phyloP scores from a whole-genome alignment of 1,284 basidiomycete genomes.

The Leucoagaricus sp. region DNA sequence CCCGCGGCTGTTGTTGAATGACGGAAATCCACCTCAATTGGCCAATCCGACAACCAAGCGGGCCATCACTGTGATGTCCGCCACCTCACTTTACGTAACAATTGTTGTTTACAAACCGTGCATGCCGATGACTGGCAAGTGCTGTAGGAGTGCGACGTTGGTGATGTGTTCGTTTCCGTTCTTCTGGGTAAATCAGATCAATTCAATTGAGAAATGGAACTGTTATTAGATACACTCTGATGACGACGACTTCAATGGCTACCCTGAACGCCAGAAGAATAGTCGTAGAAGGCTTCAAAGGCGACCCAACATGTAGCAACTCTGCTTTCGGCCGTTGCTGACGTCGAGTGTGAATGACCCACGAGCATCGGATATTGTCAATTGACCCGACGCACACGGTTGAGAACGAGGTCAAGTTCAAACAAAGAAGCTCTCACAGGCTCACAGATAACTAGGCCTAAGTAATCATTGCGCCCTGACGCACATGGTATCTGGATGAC shows the following conservation, averaged over 20 bases:
- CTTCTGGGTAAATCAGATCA: neutral
- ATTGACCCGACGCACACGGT: neutral
- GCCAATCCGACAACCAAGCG: neutral
- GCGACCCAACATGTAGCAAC: too few species aligned
- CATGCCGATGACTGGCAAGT: neutral
- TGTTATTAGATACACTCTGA: neutral
- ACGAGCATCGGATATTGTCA: neutral
- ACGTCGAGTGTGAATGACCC: neutral
- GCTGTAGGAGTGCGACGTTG: neutral
- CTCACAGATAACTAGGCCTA: neutral
- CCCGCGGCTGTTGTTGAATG: too few species aligned
- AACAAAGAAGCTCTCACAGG: neutral
- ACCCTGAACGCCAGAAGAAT: too few species aligned
- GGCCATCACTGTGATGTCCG: too few species aligned
- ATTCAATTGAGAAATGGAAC: neutral
- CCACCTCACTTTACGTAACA: too few species aligned
- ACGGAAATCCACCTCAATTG: too few species aligned
- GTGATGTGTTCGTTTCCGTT: neutral
- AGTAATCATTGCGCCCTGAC: neutral
- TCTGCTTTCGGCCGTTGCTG: too few species aligned
- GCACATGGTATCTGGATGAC: neutral
- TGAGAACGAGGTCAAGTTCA: neutral
- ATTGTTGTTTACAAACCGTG: too few species aligned
- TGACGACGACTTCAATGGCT: too few species aligned
- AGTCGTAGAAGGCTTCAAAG: too few species aligned